Conservation (phyloP, 176 grass and related monocot species). For the Oryza brachyantha region DNA sequence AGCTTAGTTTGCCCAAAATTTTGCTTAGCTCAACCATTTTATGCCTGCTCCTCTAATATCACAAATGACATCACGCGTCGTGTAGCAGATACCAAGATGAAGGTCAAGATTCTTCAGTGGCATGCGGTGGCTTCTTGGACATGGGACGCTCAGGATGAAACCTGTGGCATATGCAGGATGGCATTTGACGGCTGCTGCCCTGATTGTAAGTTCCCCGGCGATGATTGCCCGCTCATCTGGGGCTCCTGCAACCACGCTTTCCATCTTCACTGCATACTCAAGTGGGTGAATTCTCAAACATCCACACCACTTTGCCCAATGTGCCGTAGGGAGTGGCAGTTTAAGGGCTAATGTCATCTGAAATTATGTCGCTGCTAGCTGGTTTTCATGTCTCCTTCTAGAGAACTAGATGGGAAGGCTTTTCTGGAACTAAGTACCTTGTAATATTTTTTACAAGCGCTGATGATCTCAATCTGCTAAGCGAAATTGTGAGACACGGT, state of each 20-base stretch:
- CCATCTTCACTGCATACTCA: conserved; percentile 87
- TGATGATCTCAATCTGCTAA: neutral
- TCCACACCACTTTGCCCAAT: conserved; percentile 81
- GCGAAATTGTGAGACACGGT: neutral
- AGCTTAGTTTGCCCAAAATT: neutral
- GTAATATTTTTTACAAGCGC: conserved; percentile 6
- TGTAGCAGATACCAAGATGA: conserved; percentile 42
- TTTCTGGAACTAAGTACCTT: neutral
- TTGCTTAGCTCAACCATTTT: neutral
- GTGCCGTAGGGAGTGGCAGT: conserved; percentile 91
- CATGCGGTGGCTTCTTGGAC: conserved; percentile 85
- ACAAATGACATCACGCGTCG: neutral
- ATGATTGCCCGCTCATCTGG: conserved; percentile 84
- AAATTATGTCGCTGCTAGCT: neutral
- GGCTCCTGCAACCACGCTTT: conserved; percentile 74
- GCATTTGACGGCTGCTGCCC: conserved; percentile 83
- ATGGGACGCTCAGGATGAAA: conserved; percentile 77
- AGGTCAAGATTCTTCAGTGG: conserved; percentile 90
- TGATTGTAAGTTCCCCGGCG: conserved; percentile 90
- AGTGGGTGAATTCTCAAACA: conserved; percentile 89
- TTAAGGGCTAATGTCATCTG: conserved; percentile 57
- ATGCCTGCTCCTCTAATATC: neutral
- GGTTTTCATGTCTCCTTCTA: conserved; percentile 8
- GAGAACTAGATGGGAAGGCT: neutral
- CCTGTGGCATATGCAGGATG: conserved; percentile 87